These are phyloP conservation scores for Massariosphaeria phaeospora DNA, from an alignment of 495 filamentous ascomycete genomes.

Conservation along the genomic window DNA sequence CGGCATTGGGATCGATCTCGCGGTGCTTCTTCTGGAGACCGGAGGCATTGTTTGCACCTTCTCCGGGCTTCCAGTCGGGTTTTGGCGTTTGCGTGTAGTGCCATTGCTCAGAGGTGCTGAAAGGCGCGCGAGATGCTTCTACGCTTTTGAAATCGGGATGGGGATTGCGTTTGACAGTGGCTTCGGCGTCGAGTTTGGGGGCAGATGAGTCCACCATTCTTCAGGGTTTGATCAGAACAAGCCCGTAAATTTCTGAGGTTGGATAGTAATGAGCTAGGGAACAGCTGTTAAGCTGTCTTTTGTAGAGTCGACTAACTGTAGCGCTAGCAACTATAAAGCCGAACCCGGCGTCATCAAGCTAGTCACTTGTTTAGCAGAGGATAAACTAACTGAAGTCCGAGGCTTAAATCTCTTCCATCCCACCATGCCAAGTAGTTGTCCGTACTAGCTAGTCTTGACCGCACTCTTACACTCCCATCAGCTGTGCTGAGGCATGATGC, in stretches of 20 bases:
- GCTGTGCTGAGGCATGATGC: too few relatives aligned
- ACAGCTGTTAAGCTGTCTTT: background rate
- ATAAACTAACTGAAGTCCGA: too few relatives aligned
- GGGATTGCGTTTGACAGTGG: constrained; percentile 55
- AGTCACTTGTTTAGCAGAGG: too few relatives aligned
- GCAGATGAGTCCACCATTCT: background rate
- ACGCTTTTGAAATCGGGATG: constrained; percentile 73
- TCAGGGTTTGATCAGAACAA: background rate
- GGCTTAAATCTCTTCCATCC: too few relatives aligned
- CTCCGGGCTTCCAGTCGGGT: constrained; percentile 73
- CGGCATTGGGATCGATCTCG: constrained; percentile 74
- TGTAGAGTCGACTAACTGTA: too few relatives aligned
- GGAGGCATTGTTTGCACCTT: constrained; percentile 63
- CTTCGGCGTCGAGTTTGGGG: constrained; percentile 42
- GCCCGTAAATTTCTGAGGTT: background rate
- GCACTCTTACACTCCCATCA: too few relatives aligned
- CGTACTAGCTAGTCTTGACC: too few relatives aligned
- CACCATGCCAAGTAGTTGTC: too few relatives aligned
- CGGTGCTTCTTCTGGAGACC: constrained; percentile 59
- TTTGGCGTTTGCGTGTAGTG: constrained; percentile 64
- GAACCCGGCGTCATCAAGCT: too few relatives aligned
- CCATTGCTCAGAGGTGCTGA: constrained; percentile 46
- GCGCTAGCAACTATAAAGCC: too few relatives aligned
- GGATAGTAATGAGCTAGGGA: background rate
- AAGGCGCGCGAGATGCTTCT: constrained; percentile 69